Conservation (phyloP, 345 rosid genomes). For the Gossypium rotundifolium region DNA sequence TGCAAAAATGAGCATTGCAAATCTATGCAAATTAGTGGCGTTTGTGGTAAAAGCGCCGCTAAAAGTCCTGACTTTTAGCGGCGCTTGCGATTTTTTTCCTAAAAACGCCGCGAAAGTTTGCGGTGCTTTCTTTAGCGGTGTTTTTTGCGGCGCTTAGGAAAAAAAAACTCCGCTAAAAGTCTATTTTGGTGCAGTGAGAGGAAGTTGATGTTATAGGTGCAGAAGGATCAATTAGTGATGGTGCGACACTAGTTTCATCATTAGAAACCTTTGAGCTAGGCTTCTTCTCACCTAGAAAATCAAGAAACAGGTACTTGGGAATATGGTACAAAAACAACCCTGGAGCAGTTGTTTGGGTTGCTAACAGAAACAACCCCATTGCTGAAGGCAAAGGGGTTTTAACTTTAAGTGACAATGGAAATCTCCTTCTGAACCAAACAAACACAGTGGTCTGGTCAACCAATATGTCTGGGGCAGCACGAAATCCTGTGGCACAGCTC, state of each 20-base stretch:
- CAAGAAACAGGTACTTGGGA: background rate
- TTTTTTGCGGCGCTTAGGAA: too few species aligned
- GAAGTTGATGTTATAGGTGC: too few species aligned
- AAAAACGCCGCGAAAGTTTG: too few species aligned
- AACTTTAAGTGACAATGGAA: background rate
- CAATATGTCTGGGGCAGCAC: background rate
- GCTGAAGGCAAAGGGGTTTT: background rate
- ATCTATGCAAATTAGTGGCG: too few species aligned
- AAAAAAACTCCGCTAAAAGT: too few species aligned
- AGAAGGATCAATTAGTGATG: too few species aligned
- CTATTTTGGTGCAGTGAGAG: too few species aligned
- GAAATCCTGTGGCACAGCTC: background rate
- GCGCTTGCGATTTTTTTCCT: too few species aligned
- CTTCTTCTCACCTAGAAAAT: background rate
- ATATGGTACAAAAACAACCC: background rate
- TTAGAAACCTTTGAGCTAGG: conserved; percentile 20
- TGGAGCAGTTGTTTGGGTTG: background rate
- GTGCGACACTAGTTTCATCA: background rate
- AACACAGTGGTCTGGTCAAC: background rate
- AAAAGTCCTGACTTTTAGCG: too few species aligned
- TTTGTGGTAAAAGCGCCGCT: too few species aligned
- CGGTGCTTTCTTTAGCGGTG: too few species aligned
- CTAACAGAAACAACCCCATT: background rate
- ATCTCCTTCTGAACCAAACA: background rate
- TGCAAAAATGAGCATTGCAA: too few species aligned